These are phyloP conservation scores for Penicillium alfredii DNA, from an alignment of 495 filamentous ascomycete species.

Conservation along the genomic window DNA sequence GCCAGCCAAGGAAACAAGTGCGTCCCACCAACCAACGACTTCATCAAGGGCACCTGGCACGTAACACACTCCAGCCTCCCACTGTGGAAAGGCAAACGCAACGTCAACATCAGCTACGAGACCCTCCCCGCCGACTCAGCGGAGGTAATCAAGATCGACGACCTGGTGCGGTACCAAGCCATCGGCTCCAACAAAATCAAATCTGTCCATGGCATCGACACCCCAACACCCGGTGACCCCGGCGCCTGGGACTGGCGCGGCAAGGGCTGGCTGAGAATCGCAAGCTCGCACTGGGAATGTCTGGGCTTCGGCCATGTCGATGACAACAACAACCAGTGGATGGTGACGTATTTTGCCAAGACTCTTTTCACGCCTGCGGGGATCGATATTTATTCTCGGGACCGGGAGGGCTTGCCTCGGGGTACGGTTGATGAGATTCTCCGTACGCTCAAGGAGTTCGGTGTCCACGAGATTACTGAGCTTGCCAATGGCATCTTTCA, in stretches of 20 bases:
- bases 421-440: conserved; percentile 43
- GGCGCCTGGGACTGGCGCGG: conserved; percentile 66
- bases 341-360: conserved; percentile 69
- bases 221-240: conserved; percentile 32
- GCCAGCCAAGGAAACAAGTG: conserved; percentile 21
- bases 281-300: conserved; percentile 65
- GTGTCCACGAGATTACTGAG: conserved; percentile 9
- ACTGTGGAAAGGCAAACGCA: conserved; percentile 62
- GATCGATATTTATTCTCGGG: conserved; percentile 62
- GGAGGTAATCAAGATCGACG: conserved; percentile 47
- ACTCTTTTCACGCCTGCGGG: conserved; percentile 72
- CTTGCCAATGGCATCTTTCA: conserved; percentile 17
- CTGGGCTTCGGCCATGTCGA: conserved; percentile 58
- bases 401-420: conserved; percentile 44
- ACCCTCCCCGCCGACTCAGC: conserved; percentile 30
- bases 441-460: conserved; percentile 35
- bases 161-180: conserved; percentile 60
- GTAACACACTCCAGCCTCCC: conserved; percentile 63
- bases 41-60: conserved; percentile 63
- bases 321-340: conserved; percentile 49
- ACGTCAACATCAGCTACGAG: conserved; percentile 69
- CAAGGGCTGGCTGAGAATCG: conserved; percentile 59
- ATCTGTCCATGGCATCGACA: conserved; percentile 59
- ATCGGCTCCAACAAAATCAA: conserved; percentile 46
- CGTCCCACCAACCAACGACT: conserved; percentile 49